phyloP scores from a whole-genome alignment of 306 rosid species.

The Ochetophila trinervis region DNA sequence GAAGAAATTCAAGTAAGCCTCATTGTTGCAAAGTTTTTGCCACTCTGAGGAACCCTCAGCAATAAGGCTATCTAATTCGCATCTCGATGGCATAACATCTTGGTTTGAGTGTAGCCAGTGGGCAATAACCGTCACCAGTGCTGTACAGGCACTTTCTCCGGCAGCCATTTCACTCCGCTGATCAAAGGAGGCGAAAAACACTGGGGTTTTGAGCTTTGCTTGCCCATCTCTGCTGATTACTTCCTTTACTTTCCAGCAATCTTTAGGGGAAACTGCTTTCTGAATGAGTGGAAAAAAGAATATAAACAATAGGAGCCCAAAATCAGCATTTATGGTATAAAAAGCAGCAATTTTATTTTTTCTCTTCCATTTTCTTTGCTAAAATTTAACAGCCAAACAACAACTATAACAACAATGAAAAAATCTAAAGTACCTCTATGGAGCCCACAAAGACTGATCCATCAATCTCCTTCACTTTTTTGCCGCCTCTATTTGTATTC shows the following conservation, averaged over 20 bases:
- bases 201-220: conserved; percentile 54
- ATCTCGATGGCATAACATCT: conserved; percentile 43
- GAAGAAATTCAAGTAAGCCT: conserved; percentile 36
- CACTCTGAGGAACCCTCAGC: conserved; percentile 64
- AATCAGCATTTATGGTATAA: neutral
- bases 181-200: conserved; percentile 70
- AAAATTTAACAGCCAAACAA: too few relatives aligned
- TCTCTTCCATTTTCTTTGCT: neutral
- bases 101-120: conserved; percentile 72
- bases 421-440: conserved; percentile 19
- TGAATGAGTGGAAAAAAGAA: conserved; percentile 11
- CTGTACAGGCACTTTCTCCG: conserved; percentile 78
- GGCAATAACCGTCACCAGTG: conserved; percentile 56
- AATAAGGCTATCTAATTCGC: conserved; percentile 57
- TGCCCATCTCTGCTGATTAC: conserved; percentile 55
- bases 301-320: too few relatives aligned
- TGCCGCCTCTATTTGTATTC: neutral
- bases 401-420: neutral
- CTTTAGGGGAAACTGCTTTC: conserved; percentile 23
- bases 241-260: conserved; percentile 47
- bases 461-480: neutral
- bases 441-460: neutral
- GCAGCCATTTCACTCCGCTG: conserved; percentile 61
- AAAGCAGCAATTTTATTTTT: neutral
- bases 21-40: conserved; percentile 52